A percentile compares a stretch with the other conserved stretches of the same genome.
phyloP scores from a whole-genome alignment of 2,329 filamentous ascomycete genomes.

The Sarocladiaceae sp. region DNA sequence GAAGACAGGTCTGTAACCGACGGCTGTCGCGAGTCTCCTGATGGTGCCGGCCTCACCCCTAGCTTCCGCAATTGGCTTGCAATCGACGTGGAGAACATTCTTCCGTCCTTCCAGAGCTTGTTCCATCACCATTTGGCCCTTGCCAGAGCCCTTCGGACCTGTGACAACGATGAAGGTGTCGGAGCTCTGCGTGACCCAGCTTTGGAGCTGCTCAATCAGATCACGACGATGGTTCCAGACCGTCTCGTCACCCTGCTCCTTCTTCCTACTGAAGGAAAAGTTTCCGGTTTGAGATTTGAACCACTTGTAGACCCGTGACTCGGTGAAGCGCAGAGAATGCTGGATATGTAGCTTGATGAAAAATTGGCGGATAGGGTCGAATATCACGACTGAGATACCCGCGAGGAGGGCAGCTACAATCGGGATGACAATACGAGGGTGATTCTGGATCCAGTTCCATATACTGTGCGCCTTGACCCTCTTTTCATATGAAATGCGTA shows the following conservation, averaged over 20 bases:
- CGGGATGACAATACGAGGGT: constrained; percentile 51
- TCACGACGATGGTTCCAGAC: constrained; percentile 84
- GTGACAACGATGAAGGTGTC: constrained; percentile 94
- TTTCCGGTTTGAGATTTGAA: constrained; percentile 58
- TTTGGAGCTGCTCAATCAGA: constrained; percentile 74
- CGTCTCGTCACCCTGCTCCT: constrained; percentile 51
- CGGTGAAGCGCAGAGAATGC: constrained; percentile 64
- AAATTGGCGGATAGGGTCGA: constrained; percentile 90
- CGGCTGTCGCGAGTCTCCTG: constrained; percentile 68
- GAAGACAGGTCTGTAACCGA: constrained; percentile 90
- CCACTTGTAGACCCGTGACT: constrained; percentile 73
- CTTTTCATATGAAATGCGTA: constrained; percentile 79
- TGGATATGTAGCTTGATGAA: constrained; percentile 88
- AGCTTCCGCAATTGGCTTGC: constrained; percentile 87
- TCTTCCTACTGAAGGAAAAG: constrained; percentile 55
- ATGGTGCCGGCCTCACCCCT: constrained; percentile 84
- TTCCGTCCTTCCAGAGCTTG: constrained; percentile 71
- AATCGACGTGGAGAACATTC: constrained; percentile 82
- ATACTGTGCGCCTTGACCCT: constrained; percentile 72
- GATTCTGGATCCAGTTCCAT: constrained; percentile 79
- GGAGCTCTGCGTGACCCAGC: constrained; percentile 80
- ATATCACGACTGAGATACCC: constrained; percentile 76
- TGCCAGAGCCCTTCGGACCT: constrained; percentile 85
- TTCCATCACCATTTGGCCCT: constrained; percentile 79
- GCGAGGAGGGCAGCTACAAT: constrained; percentile 33